Conservation (phyloP, 805 yeast genomes). For the Jamesozyma lodderae region DNA sequence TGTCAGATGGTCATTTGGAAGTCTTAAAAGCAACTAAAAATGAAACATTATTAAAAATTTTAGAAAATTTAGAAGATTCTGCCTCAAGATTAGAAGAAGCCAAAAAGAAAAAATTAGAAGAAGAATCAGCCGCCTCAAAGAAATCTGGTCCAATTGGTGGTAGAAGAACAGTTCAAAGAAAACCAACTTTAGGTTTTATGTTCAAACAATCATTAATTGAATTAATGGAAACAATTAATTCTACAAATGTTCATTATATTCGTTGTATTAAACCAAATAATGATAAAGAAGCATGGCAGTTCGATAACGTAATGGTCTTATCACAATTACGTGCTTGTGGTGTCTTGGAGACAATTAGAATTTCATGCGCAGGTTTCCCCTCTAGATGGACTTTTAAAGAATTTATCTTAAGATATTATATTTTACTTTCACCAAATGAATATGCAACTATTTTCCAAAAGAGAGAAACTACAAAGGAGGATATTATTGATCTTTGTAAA, state of each 20-base stretch:
- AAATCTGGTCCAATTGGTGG: conserved; percentile 26
- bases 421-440: conserved; percentile 61
- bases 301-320: conserved; percentile 89
- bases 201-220: conserved; percentile 89
- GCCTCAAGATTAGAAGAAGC: conserved; percentile 38
- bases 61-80: conserved; percentile 54
- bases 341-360: conserved; percentile 91
- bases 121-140: conserved; percentile 23
- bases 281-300: conserved; percentile 89
- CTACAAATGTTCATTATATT: conserved; percentile 93
- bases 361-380: conserved; percentile 97
- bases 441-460: conserved; percentile 55
- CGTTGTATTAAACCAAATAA: conserved; percentile 97
- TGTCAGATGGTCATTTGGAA: conserved; percentile 89
- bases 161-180: conserved; percentile 43
- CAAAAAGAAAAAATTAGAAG: conserved; percentile 25
- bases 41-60: conserved; percentile 52
- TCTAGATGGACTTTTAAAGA: conserved; percentile 92
- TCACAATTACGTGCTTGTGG: conserved; percentile 97
- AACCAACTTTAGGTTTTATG: conserved; percentile 91
- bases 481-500: conserved; percentile 56
- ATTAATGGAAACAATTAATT: conserved; percentile 83
- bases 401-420: conserved; percentile 81
- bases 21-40: conserved; percentile 65
- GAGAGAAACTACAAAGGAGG: conserved; percentile 39